Evolutionary conservation across 495 filamentous ascomycete species (phyloP), one percentile per base, ranked within the genome.

Genomic region (Alectoria sarmentosa): DNA sequence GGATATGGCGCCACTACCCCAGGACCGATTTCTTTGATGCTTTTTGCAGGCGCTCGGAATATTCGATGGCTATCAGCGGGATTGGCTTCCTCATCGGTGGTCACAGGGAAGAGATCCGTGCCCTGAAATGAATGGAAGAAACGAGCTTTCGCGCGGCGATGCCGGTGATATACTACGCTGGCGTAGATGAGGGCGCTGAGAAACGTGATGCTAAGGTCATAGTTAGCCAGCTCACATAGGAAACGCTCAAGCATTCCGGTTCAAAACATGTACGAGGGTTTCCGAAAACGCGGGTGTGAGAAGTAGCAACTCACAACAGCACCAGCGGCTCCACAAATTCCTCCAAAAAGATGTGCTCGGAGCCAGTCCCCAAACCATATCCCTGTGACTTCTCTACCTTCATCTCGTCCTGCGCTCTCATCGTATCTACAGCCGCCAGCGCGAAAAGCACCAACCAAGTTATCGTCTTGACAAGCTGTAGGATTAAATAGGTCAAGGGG

Each of bases 111-210:
- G 60, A 54, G 42, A 21, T 36, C 41, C 14, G 44, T 10, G 21
- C 36, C 6, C 17, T 62, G 46, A 6, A 62, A 3, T 21, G 60
- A 23, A 26, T 19, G 34, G 46, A 62, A 21, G 52, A 55, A 32
- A 17, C 5, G 44, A 0, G 36, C 17, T 38, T 54, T 63, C 11
- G 36, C 39, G 37, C 14, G 61, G n/a, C 61, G 46, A 13, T 63
- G 61, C 13, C 61, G 61, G 37, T 54, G 61, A 19, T 41, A 42
- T 14, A 39, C 17, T 19, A 56, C 8, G 36, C 61, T 63, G 14
- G 61, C 61, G 30, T 63, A 56, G 23, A 56, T 55, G 46, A 63
- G 61, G 34, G 61, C 38, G 61, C 32, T 48, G 17, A 55, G 26
- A 37, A 41, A 63, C 1, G 61, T 28, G n/a, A 63, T 15, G 30